phyloP scores from a whole-genome alignment of 2,329 filamentous ascomycete species.

The Aureobasidium mangrovei region DNA sequence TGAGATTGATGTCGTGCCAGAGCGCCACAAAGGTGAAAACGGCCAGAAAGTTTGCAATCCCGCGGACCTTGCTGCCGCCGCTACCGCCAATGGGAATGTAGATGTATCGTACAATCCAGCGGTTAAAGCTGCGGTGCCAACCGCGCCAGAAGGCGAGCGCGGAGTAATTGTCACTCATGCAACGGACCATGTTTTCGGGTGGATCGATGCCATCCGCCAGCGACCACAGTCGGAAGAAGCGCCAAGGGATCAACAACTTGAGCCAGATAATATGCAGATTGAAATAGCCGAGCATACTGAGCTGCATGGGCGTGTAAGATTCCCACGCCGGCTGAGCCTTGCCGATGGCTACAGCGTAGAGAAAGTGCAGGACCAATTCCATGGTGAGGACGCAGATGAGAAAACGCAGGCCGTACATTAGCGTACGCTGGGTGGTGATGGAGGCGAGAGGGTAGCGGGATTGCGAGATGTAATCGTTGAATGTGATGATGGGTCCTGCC shows the following conservation, averaged over 20 bases:
- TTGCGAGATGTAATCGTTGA: constrained; percentile 96
- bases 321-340: constrained; percentile 72
- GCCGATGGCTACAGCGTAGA: constrained; percentile 89
- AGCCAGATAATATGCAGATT: constrained; percentile 97
- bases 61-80: constrained; percentile 50
- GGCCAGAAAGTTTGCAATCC: constrained; percentile 65
- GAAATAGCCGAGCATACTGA: constrained; percentile 86
- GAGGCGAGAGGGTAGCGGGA: constrained; percentile 63
- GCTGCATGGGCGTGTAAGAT: constrained; percentile 75
- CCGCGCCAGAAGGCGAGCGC: constrained; percentile 87
- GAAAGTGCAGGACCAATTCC: constrained; percentile 84
- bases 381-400: constrained; percentile 71
- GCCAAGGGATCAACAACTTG: constrained; percentile 92
- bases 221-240: constrained; percentile 97
- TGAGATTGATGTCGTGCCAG: constrained; percentile 94
- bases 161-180: constrained; percentile 90
- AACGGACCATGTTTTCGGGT: constrained; percentile 96
- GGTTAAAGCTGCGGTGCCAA: constrained; percentile 94
- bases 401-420: constrained; percentile 78
- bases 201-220: constrained; percentile 86
- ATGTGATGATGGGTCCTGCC: constrained; percentile 86
- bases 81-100: constrained; percentile 83
- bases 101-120: constrained; percentile 88
- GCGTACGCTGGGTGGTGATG: constrained; percentile 55
- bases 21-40: constrained; percentile 96